These are phyloP conservation scores for Ceratocystis lukuohia DNA, from an alignment of 2,329 filamentous ascomycete species.

Conservation along the genomic window DNA sequence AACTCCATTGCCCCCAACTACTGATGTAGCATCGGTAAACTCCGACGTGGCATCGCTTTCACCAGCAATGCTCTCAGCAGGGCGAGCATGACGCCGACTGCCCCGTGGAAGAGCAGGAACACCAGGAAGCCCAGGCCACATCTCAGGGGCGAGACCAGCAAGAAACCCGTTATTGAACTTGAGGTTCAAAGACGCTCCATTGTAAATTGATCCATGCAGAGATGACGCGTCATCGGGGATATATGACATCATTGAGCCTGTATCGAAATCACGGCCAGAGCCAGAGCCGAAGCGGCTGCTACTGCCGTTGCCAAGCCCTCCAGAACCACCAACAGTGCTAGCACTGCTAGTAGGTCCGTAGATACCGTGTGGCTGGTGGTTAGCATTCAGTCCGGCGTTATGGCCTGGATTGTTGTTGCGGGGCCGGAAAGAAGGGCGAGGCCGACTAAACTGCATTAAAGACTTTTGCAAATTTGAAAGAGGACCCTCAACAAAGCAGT, in stretches of 20 bases:
- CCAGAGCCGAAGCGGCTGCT: constrained; percentile 23
- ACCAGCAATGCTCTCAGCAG: constrained; percentile 68
- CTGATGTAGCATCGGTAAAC: constrained; percentile 70
- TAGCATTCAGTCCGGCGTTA: not conserved
- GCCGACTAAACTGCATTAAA: constrained; percentile 83
- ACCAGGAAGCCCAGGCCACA: constrained; percentile 72
- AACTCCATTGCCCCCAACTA: constrained; percentile 60
- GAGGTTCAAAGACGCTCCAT: constrained; percentile 64
- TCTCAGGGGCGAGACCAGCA: constrained; percentile 72
- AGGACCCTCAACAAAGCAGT: constrained; percentile 90
- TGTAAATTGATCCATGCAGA: constrained; percentile 81
- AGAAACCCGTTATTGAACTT: constrained; percentile 86
- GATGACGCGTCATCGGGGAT: constrained; percentile 96
- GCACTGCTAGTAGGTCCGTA: constrained; percentile 21
- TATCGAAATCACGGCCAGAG: constrained; percentile 48
- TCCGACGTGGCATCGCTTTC: constrained; percentile 89
- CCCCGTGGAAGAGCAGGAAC: constrained; percentile 45
- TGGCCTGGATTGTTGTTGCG: constrained; percentile 20
- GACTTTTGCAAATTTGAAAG: constrained; percentile 93
- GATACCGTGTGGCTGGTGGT: constrained; percentile 14
- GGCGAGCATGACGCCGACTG: constrained; percentile 53
- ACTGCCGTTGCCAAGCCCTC: constrained; percentile 24
- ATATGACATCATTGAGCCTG: constrained; percentile 82
- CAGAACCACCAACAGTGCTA: constrained; percentile 11
- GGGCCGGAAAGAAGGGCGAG: constrained; percentile 78